Conservation (phyloP, 2,329 filamentous ascomycete genomes). For the Thielaviopsis euricoi region DNA sequence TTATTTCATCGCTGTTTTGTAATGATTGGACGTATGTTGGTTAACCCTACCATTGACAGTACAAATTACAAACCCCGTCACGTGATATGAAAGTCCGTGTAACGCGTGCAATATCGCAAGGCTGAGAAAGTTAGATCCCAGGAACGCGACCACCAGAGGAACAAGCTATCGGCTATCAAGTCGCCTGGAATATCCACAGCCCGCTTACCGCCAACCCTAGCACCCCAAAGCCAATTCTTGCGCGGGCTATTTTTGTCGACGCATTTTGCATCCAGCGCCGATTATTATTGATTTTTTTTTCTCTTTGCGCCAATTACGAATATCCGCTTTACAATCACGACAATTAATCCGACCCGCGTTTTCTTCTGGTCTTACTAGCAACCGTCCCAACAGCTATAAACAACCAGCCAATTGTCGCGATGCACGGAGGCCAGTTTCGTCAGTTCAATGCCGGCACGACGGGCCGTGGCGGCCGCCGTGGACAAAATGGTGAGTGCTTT, state of each 20-base stretch:
- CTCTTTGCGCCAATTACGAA: background rate
- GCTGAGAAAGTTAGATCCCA: too few relatives aligned
- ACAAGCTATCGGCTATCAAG: too few relatives aligned
- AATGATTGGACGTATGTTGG: background rate
- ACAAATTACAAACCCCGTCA: too few relatives aligned
- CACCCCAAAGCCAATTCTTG: too few relatives aligned
- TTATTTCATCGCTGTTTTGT: background rate
- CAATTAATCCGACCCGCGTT: background rate
- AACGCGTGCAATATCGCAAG: too few relatives aligned
- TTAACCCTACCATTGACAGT: background rate
- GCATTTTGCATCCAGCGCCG: background rate
- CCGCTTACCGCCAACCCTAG: too few relatives aligned
- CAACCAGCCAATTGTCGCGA: background rate
- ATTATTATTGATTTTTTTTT: too few relatives aligned
- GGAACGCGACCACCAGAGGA: too few relatives aligned
- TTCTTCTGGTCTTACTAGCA: background rate
- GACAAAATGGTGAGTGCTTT: conserved; percentile 7
- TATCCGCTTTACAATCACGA: background rate
- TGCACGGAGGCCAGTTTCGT: conserved; percentile 11
- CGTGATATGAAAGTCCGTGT: too few relatives aligned
- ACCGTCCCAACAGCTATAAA: background rate
- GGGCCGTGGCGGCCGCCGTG: conserved; percentile 1
- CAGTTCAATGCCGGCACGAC: conserved; percentile 10
- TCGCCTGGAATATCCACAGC: too few relatives aligned
- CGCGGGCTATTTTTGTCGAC: too few relatives aligned